Base-by-base conservation (phyloP, 164 flowering plant genomes). In the Sextonia rubra region DNA sequence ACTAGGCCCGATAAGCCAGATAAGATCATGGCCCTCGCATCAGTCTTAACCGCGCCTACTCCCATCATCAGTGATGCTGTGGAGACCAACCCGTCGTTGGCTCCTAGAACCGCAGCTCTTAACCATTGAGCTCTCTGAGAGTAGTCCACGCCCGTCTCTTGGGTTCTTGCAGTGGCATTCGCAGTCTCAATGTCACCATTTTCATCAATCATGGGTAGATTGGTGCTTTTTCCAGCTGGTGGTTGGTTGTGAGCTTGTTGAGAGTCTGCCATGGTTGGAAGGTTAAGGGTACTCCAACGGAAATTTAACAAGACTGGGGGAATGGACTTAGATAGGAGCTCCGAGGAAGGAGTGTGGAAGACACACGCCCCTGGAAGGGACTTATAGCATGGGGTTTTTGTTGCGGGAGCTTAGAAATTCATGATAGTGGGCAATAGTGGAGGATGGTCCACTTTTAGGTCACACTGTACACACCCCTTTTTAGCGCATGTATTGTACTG, bases 31-130 rank as follows among this genome's bases (percentile, higher is more conserved):
- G 75, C 71, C 62, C 77, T 80, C 2, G 65, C 9, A 20, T 77
- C 80, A 1, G 66, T 20, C 69, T 68, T 71, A 20, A 80, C 76
- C 1, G 80, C 82, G 7, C 82, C 82, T 2, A 80, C 73, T 3
- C 82, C 82, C 77, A 77, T 77, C 82, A 80, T 80, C 37, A 80
- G 49, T 9, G 80, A 74, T 0, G 78, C 82, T 0, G 78, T 80
- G 14, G 82, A 80, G 64, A 80, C 78, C 61, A 80, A 60, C 32
- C 82, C 82, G 58, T 80, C 82, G 69, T 77, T 80, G 23, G 82
- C 82, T 9, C 82, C 82, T 2, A 80, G 78, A 6, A 80, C 80
- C 0, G 82, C 80, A 18, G 80, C 82, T 56, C 82, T 56, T 20
- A 80, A 80, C 82, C 82, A 80, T 32, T 80, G 77, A 4, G 80